Evolutionary conservation across 108 stramenopile species (phyloP).

Genomic region (Asterionellopsis glacialis): DNA sequence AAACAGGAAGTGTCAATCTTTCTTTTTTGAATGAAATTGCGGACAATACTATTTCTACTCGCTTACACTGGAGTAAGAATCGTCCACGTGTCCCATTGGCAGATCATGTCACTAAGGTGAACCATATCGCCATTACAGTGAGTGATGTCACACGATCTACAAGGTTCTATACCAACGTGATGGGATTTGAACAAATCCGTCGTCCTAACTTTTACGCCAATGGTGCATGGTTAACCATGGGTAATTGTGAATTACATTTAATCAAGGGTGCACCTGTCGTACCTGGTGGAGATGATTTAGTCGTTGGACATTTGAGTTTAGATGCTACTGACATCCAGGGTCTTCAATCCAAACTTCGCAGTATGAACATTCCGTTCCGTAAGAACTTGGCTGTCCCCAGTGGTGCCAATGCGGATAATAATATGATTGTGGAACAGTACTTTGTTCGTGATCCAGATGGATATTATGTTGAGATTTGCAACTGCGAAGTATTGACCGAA

Average conservation of each 20-base stretch:
- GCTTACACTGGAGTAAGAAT: too few relatives aligned
- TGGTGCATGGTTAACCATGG: slow-evolving; percentile 14
- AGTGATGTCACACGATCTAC: slow-evolving; percentile 6
- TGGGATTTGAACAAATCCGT: slow-evolving; percentile 6
- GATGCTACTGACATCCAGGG: too few relatives aligned
- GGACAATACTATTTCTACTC: too few relatives aligned
- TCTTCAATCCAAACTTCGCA: too few relatives aligned
- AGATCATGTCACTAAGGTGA: too few relatives aligned
- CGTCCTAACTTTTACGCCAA: slow-evolving; percentile 11
- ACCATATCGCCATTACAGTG: slow-evolving; percentile 11
- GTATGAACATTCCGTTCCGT: too few relatives aligned
- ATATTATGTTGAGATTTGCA: slow-evolving; percentile 13
- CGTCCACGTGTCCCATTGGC: too few relatives aligned
- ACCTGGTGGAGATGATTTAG: slow-evolving; percentile 1
- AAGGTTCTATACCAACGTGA: slow-evolving; percentile 3
- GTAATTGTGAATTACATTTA: slow-evolving; percentile 9
- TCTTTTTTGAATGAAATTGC: too few relatives aligned
- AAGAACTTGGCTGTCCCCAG: too few relatives aligned
- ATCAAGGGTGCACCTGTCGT: slow-evolving; percentile 7
- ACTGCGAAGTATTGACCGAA: slow-evolving; percentile 8
- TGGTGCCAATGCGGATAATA: slow-evolving; percentile 1
- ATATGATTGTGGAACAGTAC: slow-evolving; percentile 6
- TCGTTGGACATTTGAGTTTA: too few relatives aligned
- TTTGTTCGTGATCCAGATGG: slow-evolving; percentile 13
- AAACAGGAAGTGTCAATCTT: too few relatives aligned